Evolutionary conservation across 495 filamentous ascomycete genomes (phyloP), one percentile per base, ranked within the genome.

Genomic region (Zalerion maritima): DNA sequence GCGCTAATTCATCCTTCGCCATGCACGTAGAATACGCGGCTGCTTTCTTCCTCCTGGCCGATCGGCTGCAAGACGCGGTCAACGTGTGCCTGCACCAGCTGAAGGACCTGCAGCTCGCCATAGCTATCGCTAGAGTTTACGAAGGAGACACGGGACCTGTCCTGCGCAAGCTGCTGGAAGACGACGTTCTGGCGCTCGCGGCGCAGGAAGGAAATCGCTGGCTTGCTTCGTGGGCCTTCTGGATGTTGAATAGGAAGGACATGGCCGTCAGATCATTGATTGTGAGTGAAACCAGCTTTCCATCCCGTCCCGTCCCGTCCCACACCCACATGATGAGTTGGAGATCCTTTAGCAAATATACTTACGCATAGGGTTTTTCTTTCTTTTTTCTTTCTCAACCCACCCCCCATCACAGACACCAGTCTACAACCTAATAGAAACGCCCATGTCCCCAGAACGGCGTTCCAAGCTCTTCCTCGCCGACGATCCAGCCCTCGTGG

Each of bases 221-320:
- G 91, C 71, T 91, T 26, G 83, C 85, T 2, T 83, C 79, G 1
- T 99, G 91, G 91, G 81, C 83, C 3, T 93, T 87, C 50, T 92
- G 85, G 81, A 84, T 92, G 75, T 63, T 99, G 11, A 72, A 73
- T 21, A 61, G 75, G 30, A 67, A 72, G 22, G 84, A 91, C 43
- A 79, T 83, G 65, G 83, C 87, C 9, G 83, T 96, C 4, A 68
- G 81, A 11, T 75, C 78, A n/a, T 52, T 96, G 2, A 74, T 94
- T 28, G 65, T 70, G 47, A 53, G 55, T 49, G 18, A 10, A 20
- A n/a, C n/a, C n/a, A n/a, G n/a, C n/a, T n/a, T n/a, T n/a, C n/a
- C n/a, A n/a, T n/a, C n/a, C n/a, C n/a, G n/a, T n/a, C n/a, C n/a
- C n/a, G n/a, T n/a, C n/a, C n/a, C n/a, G n/a, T n/a, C n/a, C n/a